Evolutionary conservation across 2,329 filamentous ascomycete species (phyloP), one percentile per base, ranked within the genome.

Genomic region (Chaetomium sp.): DNA sequence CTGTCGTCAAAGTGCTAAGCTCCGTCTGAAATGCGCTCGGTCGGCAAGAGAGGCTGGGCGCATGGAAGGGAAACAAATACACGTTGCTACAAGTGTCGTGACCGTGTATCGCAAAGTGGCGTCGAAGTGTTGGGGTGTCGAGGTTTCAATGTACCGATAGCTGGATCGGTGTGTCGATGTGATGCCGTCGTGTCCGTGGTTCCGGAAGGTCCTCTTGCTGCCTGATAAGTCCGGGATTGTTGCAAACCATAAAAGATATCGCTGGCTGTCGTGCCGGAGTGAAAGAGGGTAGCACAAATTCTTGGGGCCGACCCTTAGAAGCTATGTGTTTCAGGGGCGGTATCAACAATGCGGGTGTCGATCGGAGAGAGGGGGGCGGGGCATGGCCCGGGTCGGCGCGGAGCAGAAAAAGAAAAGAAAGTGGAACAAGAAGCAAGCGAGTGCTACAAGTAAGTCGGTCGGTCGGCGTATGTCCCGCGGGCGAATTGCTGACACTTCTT

Each of bases 321-420:
- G 60, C 53, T 57, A 43, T 43, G 55, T 66, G 67, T 70, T 69
- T 70, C 68, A 69, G 67, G 60, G 58, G 64, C 62, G 55, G 66
- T 69, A 68, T 68, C 67, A 66, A 64, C 63, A 67, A 68, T 69
- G 67, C 66, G 64, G 60, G 53, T 53, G 53, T 57, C 58, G 54
- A 51, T 56, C 53, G 52, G 56, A 56, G 56, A 54, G 58, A 56
- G 58, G 40, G 59, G 56, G 57, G 57, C 59, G 59, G 63, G 59
- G 60, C 64, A 64, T 63, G 56, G 59, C 45, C 54, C 57, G 48
- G 52, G 57, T 57, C 34, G 49, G 14, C 47, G 33, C 5, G n/a
- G 37, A 52, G 57, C 43, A 56, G 55, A 52, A 59, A 63, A 54
- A 52, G 33, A 47, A 41, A 52, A 49, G 44, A 41, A 12, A 27